These are phyloP conservation scores for Leccinum fuscescens DNA, from an alignment of 1,284 basidiomycete genomes.

Conservation along the genomic window DNA sequence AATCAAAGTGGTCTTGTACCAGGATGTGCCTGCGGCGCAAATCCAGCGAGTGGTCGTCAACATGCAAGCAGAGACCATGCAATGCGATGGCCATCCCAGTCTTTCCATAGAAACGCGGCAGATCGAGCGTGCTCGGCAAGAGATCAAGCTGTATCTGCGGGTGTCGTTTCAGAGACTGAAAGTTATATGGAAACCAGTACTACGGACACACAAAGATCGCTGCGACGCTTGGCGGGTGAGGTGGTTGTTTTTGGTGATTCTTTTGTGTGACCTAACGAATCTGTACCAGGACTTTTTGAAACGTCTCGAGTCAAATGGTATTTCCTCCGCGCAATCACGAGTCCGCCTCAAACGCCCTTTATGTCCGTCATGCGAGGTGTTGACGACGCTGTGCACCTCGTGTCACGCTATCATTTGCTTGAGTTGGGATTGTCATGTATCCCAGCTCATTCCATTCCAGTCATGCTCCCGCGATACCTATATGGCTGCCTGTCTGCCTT, in stretches of 20 bases:
- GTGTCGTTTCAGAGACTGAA: too few relatives aligned
- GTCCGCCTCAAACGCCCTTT: neutral
- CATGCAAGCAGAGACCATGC: neutral
- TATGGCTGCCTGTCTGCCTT: conserved; percentile 12
- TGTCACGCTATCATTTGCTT: conserved; percentile 19
- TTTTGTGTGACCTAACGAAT: neutral
- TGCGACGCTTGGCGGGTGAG: too few relatives aligned
- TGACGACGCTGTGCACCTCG: conserved; percentile 10
- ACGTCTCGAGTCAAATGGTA: neutral
- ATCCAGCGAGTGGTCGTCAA: neutral
- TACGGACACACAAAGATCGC: too few relatives aligned
- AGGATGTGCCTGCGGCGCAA: too few relatives aligned
- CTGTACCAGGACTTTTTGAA: neutral
- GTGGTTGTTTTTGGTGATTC: neutral
- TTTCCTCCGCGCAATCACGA: neutral
- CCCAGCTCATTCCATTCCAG: conserved; percentile 16
- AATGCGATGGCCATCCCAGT: neutral
- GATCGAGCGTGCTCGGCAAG: neutral
- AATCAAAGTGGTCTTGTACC: too few relatives aligned
- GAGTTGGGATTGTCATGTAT: conserved; percentile 18
- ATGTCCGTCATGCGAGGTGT: conserved; percentile 18
- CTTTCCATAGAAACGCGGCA: neutral
- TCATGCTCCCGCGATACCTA: neutral
- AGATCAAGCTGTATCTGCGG: too few relatives aligned
- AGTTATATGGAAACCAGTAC: too few relatives aligned